Evolutionary conservation across 2,329 filamentous ascomycete genomes (phyloP).

Genomic region (Diplodia seriata): DNA sequence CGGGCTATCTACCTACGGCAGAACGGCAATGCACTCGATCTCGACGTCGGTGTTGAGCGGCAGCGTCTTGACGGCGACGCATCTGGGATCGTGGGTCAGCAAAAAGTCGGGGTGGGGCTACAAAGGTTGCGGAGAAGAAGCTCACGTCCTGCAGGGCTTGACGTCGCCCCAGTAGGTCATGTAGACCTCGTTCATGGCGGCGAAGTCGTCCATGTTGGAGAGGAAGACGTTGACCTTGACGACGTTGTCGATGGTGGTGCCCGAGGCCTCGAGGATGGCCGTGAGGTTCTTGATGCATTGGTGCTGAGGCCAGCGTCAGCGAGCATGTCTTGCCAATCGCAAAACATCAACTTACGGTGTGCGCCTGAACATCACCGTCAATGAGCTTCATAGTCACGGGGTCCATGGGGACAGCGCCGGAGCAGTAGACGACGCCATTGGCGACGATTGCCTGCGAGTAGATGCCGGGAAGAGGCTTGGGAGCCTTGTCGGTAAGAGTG

Average conservation of each 20-base stretch:
- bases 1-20: constrained; percentile 31
- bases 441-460: constrained; percentile 31
- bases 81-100: constrained; percentile 16
- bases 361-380: constrained; percentile 28
- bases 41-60: constrained; percentile 39
- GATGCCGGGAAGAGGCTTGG: constrained; percentile 30
- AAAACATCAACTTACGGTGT: constrained; percentile 16
- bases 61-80: constrained; percentile 37
- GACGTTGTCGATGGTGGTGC: constrained; percentile 41
- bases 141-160: constrained; percentile 31
- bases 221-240: constrained; percentile 45
- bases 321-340: neutral
- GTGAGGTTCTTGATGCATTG: constrained; percentile 30
- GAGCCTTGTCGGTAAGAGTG: constrained; percentile 31
- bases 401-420: constrained; percentile 26
- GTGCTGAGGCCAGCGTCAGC: constrained; percentile 22
- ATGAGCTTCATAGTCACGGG: constrained; percentile 28
- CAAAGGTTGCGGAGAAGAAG: neutral
- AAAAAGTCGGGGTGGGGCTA: neutral
- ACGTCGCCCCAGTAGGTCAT: constrained; percentile 36
- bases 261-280: constrained; percentile 39
- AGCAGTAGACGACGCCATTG: constrained; percentile 32
- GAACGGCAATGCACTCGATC: constrained; percentile 40
- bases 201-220: constrained; percentile 42
- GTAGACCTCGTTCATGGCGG: constrained; percentile 43